phyloP scores from a whole-genome alignment of 257 asterid species.

The Marsdenia floribunda region DNA sequence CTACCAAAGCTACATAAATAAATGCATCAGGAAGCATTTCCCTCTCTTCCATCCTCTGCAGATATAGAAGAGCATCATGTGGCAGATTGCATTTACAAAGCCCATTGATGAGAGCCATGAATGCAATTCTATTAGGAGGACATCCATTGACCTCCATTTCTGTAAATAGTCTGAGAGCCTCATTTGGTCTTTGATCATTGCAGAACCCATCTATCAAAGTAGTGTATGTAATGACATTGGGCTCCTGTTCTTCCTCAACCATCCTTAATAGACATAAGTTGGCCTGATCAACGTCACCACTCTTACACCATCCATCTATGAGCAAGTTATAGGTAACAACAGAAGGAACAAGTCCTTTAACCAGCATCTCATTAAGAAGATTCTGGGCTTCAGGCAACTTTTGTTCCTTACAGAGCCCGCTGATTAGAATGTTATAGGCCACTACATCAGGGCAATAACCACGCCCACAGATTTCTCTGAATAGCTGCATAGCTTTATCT shows the following conservation, averaged over 20 bases:
- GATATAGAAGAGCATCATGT: slow-evolving; percentile 49
- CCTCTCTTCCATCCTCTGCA: slow-evolving; percentile 67
- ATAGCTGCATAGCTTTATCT: slow-evolving; percentile 56
- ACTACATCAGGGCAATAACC: slow-evolving; percentile 82
- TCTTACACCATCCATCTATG: slow-evolving; percentile 82
- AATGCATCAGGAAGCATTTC: slow-evolving; percentile 58
- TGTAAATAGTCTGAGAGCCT: slow-evolving; percentile 54
- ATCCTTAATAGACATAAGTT: slow-evolving; percentile 41
- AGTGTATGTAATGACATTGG: slow-evolving; percentile 73
- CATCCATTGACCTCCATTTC: slow-evolving; percentile 64
- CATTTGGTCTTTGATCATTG: slow-evolving; percentile 53
- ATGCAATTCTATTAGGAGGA: slow-evolving; percentile 59
- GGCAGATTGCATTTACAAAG: slow-evolving; percentile 76
- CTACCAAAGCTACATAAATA: slow-evolving; percentile 44
- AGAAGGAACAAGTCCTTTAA: slow-evolving; percentile 74
- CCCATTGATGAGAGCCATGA: slow-evolving; percentile 83
- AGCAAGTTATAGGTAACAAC: slow-evolving; percentile 79
- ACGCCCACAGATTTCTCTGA: slow-evolving; percentile 47
- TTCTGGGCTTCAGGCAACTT: slow-evolving; percentile 55
- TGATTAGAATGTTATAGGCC: slow-evolving; percentile 64
- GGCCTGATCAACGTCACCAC: slow-evolving; percentile 54
- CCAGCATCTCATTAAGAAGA: slow-evolving; percentile 51
- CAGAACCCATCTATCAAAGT: slow-evolving; percentile 80
- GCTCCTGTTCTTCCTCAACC: slow-evolving; percentile 50
- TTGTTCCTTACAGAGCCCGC: slow-evolving; percentile 65